phyloP scores from a whole-genome alignment of 257 asterid species.

The Dorcoceras hygrometricum region DNA sequence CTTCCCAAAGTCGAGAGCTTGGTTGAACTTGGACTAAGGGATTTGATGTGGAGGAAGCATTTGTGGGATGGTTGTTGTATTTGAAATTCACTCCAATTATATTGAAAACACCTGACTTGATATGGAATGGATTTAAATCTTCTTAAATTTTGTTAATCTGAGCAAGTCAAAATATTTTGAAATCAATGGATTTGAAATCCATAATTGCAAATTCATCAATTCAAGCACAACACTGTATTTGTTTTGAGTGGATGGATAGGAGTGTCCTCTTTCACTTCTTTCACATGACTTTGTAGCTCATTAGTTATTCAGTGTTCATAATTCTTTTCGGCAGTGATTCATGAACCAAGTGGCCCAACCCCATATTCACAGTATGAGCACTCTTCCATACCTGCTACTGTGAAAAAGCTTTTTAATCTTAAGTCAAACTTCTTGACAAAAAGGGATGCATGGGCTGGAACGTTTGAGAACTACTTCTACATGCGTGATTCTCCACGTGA shows the following conservation, averaged over 20 bases:
- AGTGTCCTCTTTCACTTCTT: background rate
- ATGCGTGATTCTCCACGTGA: slow-evolving; percentile 79
- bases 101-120: too few species aligned
- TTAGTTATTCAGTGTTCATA: background rate
- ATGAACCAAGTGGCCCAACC: slow-evolving; percentile 81
- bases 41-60: too few species aligned
- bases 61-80: too few species aligned
- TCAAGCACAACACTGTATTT: too few species aligned
- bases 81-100: too few species aligned
- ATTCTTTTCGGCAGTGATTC: slow-evolving; percentile 65
- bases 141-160: too few species aligned
- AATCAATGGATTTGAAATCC: too few species aligned
- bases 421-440: slow-evolving; percentile 81
- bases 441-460: slow-evolving; percentile 99
- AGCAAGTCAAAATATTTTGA: too few species aligned
- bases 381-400: slow-evolving; percentile 93
- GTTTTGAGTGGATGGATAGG: too few species aligned
- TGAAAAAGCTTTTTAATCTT: slow-evolving; percentile 83
- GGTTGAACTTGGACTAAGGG: too few species aligned
- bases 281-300: background rate
- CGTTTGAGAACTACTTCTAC: slow-evolving; percentile 67
- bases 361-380: slow-evolving; percentile 87
- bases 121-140: too few species aligned
- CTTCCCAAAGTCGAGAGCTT: background rate
- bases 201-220: too few species aligned